A percentile compares a stretch with the other conserved stretches of the same genome.
Evolutionary conservation across 352 stramenopile genomes (phyloP).

Genomic region (Globisporangium uncinulatum): DNA sequence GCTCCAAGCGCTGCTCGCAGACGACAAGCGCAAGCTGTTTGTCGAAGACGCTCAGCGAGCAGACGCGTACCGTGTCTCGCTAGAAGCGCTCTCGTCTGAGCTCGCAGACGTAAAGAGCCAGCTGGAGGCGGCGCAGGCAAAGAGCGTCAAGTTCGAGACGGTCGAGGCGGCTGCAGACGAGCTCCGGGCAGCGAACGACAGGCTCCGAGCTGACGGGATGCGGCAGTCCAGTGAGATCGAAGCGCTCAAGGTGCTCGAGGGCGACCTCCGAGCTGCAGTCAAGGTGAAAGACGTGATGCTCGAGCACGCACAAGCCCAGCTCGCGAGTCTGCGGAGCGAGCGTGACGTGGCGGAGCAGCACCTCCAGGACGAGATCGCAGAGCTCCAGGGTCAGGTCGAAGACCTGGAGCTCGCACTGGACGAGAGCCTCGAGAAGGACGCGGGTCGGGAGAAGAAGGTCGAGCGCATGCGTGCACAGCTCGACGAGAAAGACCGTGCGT

Average conservation of each 20-base stretch:
- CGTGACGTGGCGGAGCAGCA: constrained; percentile 27
- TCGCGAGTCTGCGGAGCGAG: constrained; percentile 31
- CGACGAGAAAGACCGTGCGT: constrained; percentile 16
- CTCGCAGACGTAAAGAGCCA: constrained; percentile 26
- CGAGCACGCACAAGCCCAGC: constrained; percentile 51
- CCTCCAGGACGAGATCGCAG: constrained; percentile 41
- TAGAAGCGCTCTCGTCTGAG: constrained; percentile 20
- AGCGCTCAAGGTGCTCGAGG: constrained; percentile 37
- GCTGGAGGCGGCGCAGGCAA: constrained; percentile 18
- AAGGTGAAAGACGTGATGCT: constrained; percentile 78
- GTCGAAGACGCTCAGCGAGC: constrained; percentile 32
- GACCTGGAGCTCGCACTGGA: constrained; percentile 58
- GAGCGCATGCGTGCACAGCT: constrained; percentile 20
- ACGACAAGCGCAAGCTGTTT: constrained; percentile 47
- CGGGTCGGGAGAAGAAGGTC: constrained; percentile 28
- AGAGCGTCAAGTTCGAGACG: constrained; percentile 11
- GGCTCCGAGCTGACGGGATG: constrained; percentile 20
- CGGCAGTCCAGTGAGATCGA: constrained; percentile 15
- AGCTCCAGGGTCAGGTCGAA: constrained; percentile 46
- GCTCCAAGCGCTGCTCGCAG: constrained; percentile 38
- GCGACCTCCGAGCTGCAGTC: constrained; percentile 43
- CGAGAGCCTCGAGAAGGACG: constrained; percentile 40
- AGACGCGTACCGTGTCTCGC: constrained; percentile 37
- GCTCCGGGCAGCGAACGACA: constrained; percentile 9
- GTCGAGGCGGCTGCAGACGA: constrained; percentile 25